Percentiles rank a stretch among this genome's conserved stretches.
phyloP scores from a whole-genome alignment of 768 basidiomycete species.

The Phallus indusiatus region DNA sequence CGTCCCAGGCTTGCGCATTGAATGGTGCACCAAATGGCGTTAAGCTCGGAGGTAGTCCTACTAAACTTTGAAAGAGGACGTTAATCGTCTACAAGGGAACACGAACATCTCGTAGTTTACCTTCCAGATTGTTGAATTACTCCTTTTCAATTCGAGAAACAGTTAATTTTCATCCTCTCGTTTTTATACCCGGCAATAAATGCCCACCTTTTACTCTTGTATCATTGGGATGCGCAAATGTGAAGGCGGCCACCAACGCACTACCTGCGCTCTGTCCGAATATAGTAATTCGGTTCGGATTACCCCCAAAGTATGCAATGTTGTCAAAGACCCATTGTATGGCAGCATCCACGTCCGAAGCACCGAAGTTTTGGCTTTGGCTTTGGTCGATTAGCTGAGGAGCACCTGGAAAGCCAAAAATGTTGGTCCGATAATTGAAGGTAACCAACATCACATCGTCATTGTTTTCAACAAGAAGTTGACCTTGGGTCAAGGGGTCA shows the following conservation, averaged over 20 bases:
- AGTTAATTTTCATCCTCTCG: too few species aligned
- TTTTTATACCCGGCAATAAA: neutral
- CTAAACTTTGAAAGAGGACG: neutral
- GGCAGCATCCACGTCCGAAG: slow-evolving; percentile 46
- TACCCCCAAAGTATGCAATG: slow-evolving; percentile 29
- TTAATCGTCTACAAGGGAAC: too few species aligned
- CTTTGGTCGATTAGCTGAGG: slow-evolving; percentile 19
- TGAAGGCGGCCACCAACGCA: neutral
- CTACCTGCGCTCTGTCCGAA: neutral
- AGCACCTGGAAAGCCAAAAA: slow-evolving; percentile 40
- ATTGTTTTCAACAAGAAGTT: too few species aligned
- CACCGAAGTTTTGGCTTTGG: slow-evolving; percentile 34
- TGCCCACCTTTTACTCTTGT: slow-evolving; percentile 3
- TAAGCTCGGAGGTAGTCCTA: neutral
- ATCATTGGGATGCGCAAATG: neutral
- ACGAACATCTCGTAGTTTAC: neutral
- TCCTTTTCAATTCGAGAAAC: neutral
- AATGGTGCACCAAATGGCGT: neutral
- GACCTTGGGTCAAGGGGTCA: too few species aligned
- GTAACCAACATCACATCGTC: neutral
- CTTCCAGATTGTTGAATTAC: slow-evolving; percentile 6
- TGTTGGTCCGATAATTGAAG: slow-evolving; percentile 44
- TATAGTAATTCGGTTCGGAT: slow-evolving; percentile 31
- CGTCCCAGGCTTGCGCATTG: neutral
- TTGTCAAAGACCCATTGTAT: slow-evolving; percentile 28